Percentiles rank a stretch among this genome's conserved stretches.
These are phyloP conservation scores for Suillus occidentalis DNA, from an alignment of 768 basidiomycete species.

Conservation along the genomic window DNA sequence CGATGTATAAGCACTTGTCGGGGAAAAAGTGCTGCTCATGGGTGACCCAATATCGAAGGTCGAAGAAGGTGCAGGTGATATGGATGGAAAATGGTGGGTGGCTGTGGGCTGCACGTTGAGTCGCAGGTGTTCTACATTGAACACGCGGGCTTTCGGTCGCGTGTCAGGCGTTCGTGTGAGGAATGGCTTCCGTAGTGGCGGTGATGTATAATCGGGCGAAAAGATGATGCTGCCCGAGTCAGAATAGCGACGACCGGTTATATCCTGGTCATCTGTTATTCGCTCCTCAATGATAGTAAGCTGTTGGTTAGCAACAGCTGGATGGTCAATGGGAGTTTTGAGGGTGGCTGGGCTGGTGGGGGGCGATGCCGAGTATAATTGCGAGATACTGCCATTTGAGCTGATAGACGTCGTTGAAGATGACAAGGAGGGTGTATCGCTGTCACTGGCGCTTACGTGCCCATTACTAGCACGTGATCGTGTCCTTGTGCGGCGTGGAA, in stretches of 20 bases:
- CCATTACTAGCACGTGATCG: slow-evolving; percentile 28
- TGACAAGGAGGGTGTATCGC: slow-evolving; percentile 50
- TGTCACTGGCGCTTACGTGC: slow-evolving; percentile 34
- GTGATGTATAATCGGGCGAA: slow-evolving; percentile 12
- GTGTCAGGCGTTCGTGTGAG: not conserved
- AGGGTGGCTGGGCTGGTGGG: slow-evolving; percentile 35
- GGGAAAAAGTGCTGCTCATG: slow-evolving; percentile 4
- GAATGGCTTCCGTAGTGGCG: not conserved
- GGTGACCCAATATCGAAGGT: slow-evolving; percentile 11
- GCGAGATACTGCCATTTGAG: slow-evolving; percentile 33
- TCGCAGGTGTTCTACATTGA: slow-evolving; percentile 29
- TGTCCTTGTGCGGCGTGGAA: slow-evolving; percentile 33
- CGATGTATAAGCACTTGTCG: not conserved
- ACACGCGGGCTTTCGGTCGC: slow-evolving; percentile 22
- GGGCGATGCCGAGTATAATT: slow-evolving; percentile 27
- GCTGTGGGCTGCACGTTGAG: slow-evolving; percentile 27
- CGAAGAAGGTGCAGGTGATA: slow-evolving; percentile 18
- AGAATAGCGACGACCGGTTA: slow-evolving; percentile 14
- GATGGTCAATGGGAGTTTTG: slow-evolving; percentile 34
- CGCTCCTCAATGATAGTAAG: slow-evolving; percentile 43
- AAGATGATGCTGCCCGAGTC: slow-evolving; percentile 25
- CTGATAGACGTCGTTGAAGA: slow-evolving; percentile 41
- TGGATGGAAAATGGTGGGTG: slow-evolving; percentile 16
- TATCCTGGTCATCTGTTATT: slow-evolving; percentile 20
- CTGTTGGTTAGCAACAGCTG: slow-evolving; percentile 17